Conservation (phyloP, 2,329 filamentous ascomycete species). For the Ophiosphaerella korrae region DNA sequence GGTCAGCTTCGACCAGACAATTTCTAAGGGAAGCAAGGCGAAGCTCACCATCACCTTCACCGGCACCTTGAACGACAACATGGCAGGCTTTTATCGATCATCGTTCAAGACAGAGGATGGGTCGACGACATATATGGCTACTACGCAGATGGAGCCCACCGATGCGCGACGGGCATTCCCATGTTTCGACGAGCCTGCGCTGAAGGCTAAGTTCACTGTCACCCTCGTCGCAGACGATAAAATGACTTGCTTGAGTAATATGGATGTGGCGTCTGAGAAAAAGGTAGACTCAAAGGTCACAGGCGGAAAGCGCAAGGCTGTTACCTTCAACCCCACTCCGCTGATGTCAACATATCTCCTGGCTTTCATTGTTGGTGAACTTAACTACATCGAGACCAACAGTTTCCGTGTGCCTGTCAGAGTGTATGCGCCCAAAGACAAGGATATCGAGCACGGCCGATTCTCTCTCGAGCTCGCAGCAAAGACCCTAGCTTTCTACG, state of each 20-base stretch:
- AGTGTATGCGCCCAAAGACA: conserved; percentile 90
- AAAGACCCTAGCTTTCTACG: conserved; percentile 89
- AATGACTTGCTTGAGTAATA: conserved; percentile 92
- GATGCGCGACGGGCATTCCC: conserved; percentile 92
- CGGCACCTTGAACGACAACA: conserved; percentile 85
- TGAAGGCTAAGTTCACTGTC: conserved; percentile 92
- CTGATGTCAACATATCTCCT: conserved; percentile 96
- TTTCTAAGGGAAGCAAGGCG: conserved; percentile 77
- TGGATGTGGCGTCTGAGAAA: conserved; percentile 85
- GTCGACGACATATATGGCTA: conserved; percentile 79
- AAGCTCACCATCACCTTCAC: conserved; percentile 78
- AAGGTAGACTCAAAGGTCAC: conserved; percentile 69
- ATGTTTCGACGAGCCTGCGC: conserved; percentile 92
- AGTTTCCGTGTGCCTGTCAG: conserved; percentile 89
- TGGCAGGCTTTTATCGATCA: conserved; percentile 97
- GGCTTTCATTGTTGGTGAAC: conserved; percentile 90
- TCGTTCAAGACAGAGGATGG: conserved; percentile 87
- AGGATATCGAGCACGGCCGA: conserved; percentile 85
- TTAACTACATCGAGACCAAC: conserved; percentile 91
- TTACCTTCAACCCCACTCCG: conserved; percentile 90
- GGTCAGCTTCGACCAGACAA: conserved; percentile 74
- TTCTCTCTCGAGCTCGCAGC: conserved; percentile 92
- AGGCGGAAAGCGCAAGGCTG: conserved; percentile 74
- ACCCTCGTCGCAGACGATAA: conserved; percentile 89
- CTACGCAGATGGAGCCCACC: conserved; percentile 95